Base-by-base conservation (phyloP, 352 stramenopile genomes). In the Phytophthora sp. region DNA sequence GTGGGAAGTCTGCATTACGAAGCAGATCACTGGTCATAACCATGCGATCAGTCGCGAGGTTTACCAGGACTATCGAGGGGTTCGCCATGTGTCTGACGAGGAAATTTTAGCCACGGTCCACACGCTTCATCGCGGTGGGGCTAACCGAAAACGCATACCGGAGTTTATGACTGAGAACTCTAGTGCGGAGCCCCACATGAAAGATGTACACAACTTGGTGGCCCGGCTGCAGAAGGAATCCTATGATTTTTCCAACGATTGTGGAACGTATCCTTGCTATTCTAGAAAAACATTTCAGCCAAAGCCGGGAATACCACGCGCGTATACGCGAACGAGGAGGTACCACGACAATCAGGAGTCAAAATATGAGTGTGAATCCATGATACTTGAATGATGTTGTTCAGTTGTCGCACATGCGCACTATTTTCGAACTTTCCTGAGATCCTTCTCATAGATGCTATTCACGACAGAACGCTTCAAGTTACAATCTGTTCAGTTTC, bases 131-230 rank as follows among this genome's bases (percentile, higher is more conserved):
- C 23, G 47, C 7, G 57, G 20, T 21, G 57, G 39, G 13, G 49
- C 47, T 0, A 66, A n/a, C 20, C 18, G 29, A 20, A 66, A 66
- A 12, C 35, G 39, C 7, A 59, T 66, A 55, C 29, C 60, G 3
- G 39, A 55, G 41, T 60, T 60, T 18, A 59, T 60, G 26, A 39
- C n/a, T 7, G 49, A 60, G 39, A 51, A 57, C 23, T 23, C 33
- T 15, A 13, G 18, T 6, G 47, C 49, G 7, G 49, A 54, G 12
- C 47, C 39, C 5, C 9, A 8, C 8, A 55, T 66, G 58, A 53
- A 60, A 7, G 49, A 60, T 20, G 58, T 54, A 11, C 45, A 64
- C 33, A 57, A 64, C 12, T 20, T 64, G 8, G 30, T 57, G 27
- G 20, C 4, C 15, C 24, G 30, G 3, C 46, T 64, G 29, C 30